phyloP scores from a whole-genome alignment of 371 early-diverging fungal genomes.

The Mortierella polycephala region DNA sequence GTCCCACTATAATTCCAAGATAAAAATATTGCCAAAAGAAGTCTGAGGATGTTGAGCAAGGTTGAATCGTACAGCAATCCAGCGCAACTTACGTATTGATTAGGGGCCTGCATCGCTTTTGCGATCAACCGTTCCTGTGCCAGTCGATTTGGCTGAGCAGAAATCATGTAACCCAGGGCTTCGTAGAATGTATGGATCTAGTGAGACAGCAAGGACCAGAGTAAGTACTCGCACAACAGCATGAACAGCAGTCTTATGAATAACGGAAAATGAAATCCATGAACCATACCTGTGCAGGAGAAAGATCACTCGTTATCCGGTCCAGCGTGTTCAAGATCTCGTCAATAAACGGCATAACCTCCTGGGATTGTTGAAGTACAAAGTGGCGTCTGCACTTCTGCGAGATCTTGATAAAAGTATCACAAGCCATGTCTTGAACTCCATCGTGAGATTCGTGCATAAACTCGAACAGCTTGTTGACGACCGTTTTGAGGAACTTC shows the following conservation, averaged over 20 bases:
- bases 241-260: neutral
- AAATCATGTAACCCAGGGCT: slow-evolving; percentile 96
- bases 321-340: slow-evolving; percentile 87
- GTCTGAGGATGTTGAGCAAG: no score
- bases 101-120: slow-evolving; percentile 91
- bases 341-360: slow-evolving; percentile 90
- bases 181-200: slow-evolving; percentile 96
- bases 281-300: slow-evolving; percentile 82
- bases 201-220: neutral
- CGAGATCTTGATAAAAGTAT: slow-evolving; percentile 99
- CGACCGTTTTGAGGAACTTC: slow-evolving; percentile 99
- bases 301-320: slow-evolving; percentile 87
- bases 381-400: slow-evolving; percentile 98
- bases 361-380: slow-evolving; percentile 88
- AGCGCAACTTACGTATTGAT: slow-evolving; percentile 73
- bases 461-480: slow-evolving; percentile 99
- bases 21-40: neutral
- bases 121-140: slow-evolving; percentile 84
- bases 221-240: neutral
- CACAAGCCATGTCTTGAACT: slow-evolving; percentile 99
- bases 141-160: slow-evolving; percentile 80
- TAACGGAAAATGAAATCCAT: neutral
- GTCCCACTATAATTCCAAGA: slow-evolving; percentile 72
- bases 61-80: neutral
- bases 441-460: slow-evolving; percentile 99